Evolutionary conservation across 805 yeast genomes (phyloP), one percentile per base, ranked within the genome.

Genomic region (Komagataella pastoris): DNA sequence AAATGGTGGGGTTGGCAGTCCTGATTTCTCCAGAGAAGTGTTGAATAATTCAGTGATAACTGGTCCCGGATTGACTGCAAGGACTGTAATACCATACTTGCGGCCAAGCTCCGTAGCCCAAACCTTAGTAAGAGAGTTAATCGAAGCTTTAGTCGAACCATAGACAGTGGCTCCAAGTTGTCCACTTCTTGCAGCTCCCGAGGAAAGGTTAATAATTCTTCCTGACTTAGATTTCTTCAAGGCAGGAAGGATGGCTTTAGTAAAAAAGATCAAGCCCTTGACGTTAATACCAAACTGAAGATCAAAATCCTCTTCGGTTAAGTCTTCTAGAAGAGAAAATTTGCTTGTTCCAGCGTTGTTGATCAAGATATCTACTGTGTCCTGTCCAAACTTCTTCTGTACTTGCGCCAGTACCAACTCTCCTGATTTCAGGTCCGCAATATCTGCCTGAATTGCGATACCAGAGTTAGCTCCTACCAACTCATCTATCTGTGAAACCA

Each of bases 321-420:
- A 23, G 24, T 53, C 57, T 14, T 49, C 17, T 6, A 56, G 30
- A 3, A 47, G 47, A 21, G 49, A 48, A 24, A 48, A 40, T 47
- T 55, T 55, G 40, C 52, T 56, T 17, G 51, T 47, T 45, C 59
- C 61, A n/a, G 61, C 61, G 46, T 55, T 57, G 48, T 57, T 56
- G n/a, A 57, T 53, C 24, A 58, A 21, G 14, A 55, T 54, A 50
- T 58, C 61, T 24, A 56, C 50, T 7, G 54, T 36, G 40, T 50
- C 40, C 14, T 30, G 40, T 7, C 40, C 44, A 48, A 48, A 54
- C 10, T 30, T 19, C 44, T 50, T 46, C n/a, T 24, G n/a, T 17
- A 56, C 54, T 24, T 52, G 51, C 17, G 47, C 47, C 7, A 54
- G 50, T 8, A 56, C 44, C 7, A 24, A 43, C n/a, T 50, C 47